Conservation (phyloP, 192 early-diverging fungal genomes). For the Martensiomyces pterosporus region DNA sequence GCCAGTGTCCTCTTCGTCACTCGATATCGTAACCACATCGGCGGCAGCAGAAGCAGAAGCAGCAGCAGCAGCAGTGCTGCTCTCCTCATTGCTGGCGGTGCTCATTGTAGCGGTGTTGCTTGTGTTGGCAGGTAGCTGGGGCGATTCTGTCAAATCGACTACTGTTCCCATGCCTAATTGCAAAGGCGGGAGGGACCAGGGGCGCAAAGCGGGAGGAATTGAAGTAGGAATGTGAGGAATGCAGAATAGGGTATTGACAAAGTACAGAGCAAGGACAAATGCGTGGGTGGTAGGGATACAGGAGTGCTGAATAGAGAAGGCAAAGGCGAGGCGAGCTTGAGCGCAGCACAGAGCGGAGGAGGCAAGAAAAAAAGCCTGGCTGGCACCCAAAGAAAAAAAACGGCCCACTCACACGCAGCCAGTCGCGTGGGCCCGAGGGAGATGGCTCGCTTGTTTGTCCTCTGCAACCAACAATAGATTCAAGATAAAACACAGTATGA, state of each 20-base stretch:
- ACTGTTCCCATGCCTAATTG: constrained; percentile 36
- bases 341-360: not conserved
- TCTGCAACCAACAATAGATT: too few relatives aligned
- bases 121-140: constrained; percentile 7
- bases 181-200: too few relatives aligned
- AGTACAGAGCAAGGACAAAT: too few relatives aligned
- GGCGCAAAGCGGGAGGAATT: too few relatives aligned
- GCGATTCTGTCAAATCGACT: constrained; percentile 34
- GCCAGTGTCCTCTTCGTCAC: constrained; percentile 28
- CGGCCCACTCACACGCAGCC: not conserved
- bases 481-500: too few relatives aligned
- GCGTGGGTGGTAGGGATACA: too few relatives aligned
- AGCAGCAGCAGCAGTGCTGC: too few relatives aligned
- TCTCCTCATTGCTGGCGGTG: not conserved
- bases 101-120: not conserved
- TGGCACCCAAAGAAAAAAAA: not conserved
- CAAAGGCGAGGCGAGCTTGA: too few relatives aligned
- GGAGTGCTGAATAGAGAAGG: not conserved
- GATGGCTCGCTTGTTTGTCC: too few relatives aligned
- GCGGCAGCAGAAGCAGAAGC: not conserved
- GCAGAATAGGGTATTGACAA: too few relatives aligned
- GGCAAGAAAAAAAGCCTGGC: not conserved
- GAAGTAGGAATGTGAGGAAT: not conserved
- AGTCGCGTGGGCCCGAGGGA: too few relatives aligned
- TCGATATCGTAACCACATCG: constrained; percentile 19